Conservation (phyloP, 2,329 filamentous ascomycete genomes). For the Fusarium subtropicale region DNA sequence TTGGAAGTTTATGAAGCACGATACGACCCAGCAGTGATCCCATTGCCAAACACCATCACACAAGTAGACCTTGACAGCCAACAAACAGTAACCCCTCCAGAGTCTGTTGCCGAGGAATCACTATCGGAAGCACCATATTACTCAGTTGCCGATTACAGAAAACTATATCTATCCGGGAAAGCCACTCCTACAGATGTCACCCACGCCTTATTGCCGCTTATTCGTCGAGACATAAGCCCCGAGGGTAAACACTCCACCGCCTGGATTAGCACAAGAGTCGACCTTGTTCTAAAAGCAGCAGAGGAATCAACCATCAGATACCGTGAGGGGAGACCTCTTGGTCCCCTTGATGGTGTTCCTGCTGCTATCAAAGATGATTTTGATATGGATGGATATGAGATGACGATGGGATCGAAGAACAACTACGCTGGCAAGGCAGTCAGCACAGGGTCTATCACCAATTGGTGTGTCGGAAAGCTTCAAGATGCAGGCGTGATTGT, state of each 20-base stretch:
- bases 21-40: constrained; percentile 60
- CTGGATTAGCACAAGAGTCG: constrained; percentile 58
- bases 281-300: constrained; percentile 56
- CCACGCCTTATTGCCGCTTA: constrained; percentile 58
- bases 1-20: constrained; percentile 63
- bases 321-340: constrained; percentile 66
- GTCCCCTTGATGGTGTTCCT: constrained; percentile 77
- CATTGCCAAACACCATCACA: constrained; percentile 38
- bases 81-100: background rate
- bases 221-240: constrained; percentile 54
- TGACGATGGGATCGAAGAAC: constrained; percentile 70
- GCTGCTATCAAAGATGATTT: constrained; percentile 82
- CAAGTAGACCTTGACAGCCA: background rate
- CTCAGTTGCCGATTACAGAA: constrained; percentile 60
- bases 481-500: constrained; percentile 77
- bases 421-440: constrained; percentile 65
- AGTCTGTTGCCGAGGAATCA: background rate
- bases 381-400: constrained; percentile 77
- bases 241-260: constrained; percentile 56
- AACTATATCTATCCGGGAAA: constrained; percentile 58
- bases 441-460: constrained; percentile 59
- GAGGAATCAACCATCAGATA: constrained; percentile 59
- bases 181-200: constrained; percentile 60
- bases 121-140: constrained; percentile 22
- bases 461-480: constrained; percentile 77